Base-by-base conservation (phyloP, 371 early-diverging fungal species). In the Actinomortierella ambigua region DNA sequence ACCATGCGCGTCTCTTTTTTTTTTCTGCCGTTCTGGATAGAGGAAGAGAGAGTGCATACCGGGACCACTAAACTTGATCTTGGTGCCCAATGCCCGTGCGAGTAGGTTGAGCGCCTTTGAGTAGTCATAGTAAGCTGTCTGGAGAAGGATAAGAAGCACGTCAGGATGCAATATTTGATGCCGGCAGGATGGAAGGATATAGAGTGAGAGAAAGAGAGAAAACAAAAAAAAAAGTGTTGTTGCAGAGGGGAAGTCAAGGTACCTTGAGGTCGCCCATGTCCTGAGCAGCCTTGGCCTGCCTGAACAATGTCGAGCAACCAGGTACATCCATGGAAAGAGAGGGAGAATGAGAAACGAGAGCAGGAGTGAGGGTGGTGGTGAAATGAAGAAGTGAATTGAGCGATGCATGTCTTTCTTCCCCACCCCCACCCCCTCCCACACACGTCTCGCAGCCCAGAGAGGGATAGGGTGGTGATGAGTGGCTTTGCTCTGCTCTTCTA, bases 211-310 rank as follows among this genome's bases (percentile, higher is more conserved):
- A 57, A 18, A 14, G 26, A 26, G 42, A 41, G 3, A 46, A 46
- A 18, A 17, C 46, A 46, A 22, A 15, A 22, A 6, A 5, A 6
- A 4, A 46, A 42, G 23, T 26, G 24, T 47, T 13, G 39, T 6
- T 34, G 11, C 3, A 7, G 17, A 28, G n/a, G 17, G 1, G n/a
- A n/a, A n/a, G n/a, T n/a, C n/a, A n/a, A n/a, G n/a, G 28, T 63
- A 71, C 73, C 66, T 66, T 71, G 17, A 71, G 40, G 47, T 71
- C 54, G 24, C 66, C 66, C 29, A 23, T 41, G 14, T 66, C 66
- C 8, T 71, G 73, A 8, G 62, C 63, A 11, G 53, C 53, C 63
- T 59, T 71, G 57, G 73, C 73, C 34, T 34, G 34, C 34, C 11
- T 34, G 34, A 34, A 34, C 34, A 34, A 34, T 11, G 34, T 34